Evolutionary conservation across 2,329 filamentous ascomycete species (phyloP).

Genomic region (Knoxdaviesia capensis): DNA sequence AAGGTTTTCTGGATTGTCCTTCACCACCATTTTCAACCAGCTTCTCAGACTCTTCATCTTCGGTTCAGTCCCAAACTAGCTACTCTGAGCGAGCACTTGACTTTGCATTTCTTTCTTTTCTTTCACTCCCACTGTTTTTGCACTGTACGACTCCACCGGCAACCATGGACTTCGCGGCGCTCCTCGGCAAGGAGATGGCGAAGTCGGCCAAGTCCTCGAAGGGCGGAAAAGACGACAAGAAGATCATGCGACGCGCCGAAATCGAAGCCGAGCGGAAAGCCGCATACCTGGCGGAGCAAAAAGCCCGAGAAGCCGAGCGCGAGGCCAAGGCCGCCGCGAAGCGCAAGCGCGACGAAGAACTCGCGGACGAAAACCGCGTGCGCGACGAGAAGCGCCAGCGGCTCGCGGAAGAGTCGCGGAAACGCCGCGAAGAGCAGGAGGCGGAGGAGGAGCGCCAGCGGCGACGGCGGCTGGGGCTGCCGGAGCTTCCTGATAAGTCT

Average conservation of each 20-base stretch:
- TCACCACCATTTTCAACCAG: too few relatives aligned
- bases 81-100: too few relatives aligned
- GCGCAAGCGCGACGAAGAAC: slow-evolving; percentile 77
- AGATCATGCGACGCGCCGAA: slow-evolving; percentile 73
- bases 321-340: slow-evolving; percentile 53
- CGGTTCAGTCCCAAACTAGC: too few relatives aligned
- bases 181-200: slow-evolving; percentile 85
- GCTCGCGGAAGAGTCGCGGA: slow-evolving; percentile 62
- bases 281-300: slow-evolving; percentile 67
- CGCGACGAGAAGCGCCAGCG: slow-evolving; percentile 67
- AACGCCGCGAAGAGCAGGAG: slow-evolving; percentile 50
- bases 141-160: neutral
- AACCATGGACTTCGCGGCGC: slow-evolving; percentile 81
- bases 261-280: slow-evolving; percentile 64
- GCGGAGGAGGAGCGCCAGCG: slow-evolving; percentile 51
- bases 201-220: slow-evolving; percentile 42
- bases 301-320: slow-evolving; percentile 49
- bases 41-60: too few relatives aligned
- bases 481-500: slow-evolving; percentile 37
- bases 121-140: too few relatives aligned
- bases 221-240: slow-evolving; percentile 26
- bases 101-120: too few relatives aligned
- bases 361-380: slow-evolving; percentile 42
- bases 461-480: slow-evolving; percentile 60
- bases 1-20: too few relatives aligned